Base-by-base conservation (phyloP, 2,329 filamentous ascomycete genomes). In the Knoxdaviesia capensis region DNA sequence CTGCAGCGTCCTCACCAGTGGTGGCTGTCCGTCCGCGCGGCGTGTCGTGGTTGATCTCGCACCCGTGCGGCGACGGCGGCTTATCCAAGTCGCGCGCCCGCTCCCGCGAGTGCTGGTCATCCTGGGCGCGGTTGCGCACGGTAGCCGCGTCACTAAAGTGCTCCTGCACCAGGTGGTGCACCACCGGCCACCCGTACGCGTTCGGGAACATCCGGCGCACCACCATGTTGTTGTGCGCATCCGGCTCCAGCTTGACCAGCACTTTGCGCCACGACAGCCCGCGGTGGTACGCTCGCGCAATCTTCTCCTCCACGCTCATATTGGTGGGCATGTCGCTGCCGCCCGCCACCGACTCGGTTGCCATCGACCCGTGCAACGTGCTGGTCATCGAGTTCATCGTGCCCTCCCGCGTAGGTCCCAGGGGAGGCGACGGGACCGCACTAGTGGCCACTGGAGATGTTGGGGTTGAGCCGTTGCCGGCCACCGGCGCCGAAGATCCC, bases 221-320 rank as follows among this genome's bases (percentile, higher is more conserved):
- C 46, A 96, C 80, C 49, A 98, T 93, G 58, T 98, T 98, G 60
- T 98, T 98, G 62, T 98, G 90, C 0, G 90, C 90, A 59, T 98
- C 90, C 0, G 90, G 90, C 55, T 98, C 88, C 3, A 98, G 68
- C 42, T 90, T 81, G 9, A 98, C 90, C 4, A 98, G 72, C 1
- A 98, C 90, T 56, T 98, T 98, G 38, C 90, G 81, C 90, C 90
- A 98, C 1, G 84, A 83, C 20, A 98, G 62, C 48, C 85, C 85
- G 8, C 77, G 76, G 57, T 98, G 90, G 60, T 98, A 98, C 9
- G 86, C 90, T 39, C 90, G 74, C 2, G 90, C 90, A 49, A 98
- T 98, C 60, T 94, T 96, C 58, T 98, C 90, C 58, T 98, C 90
- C 1, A 96, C 86, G 47, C 82, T 84, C 75, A 96, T 87, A 20